These are phyloP conservation scores for Solanum peruvianum DNA, from an alignment of 257 asterid genomes.

Conservation along the genomic window DNA sequence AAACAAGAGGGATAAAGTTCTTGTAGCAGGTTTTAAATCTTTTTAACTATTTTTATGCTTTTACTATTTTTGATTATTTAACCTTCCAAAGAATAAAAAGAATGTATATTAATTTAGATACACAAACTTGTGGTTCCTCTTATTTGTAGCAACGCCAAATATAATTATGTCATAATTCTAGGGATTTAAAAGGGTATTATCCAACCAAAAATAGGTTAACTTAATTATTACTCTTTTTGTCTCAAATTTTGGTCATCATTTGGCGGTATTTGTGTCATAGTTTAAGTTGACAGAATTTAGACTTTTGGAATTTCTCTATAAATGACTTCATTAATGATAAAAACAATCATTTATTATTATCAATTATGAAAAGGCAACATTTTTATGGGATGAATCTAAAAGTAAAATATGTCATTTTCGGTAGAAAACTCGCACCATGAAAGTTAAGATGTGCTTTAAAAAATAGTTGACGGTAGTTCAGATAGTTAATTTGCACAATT, in stretches of 20 bases:
- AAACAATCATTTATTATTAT: no score
- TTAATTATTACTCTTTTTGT: neutral
- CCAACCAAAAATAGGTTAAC: neutral
- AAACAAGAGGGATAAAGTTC: neutral
- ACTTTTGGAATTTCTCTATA: neutral
- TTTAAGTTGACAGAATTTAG: no score
- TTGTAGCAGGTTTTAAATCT: neutral
- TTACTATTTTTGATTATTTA: neutral
- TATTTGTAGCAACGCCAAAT: neutral
- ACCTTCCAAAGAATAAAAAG: neutral
- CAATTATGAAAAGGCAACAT: neutral
- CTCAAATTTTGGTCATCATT: neutral
- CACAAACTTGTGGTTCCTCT: neutral
- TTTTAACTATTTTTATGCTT: neutral
- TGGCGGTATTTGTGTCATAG: no score
- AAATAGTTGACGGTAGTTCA: neutral
- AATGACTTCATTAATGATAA: neutral
- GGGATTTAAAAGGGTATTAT: neutral
- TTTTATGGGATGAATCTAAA: neutral
- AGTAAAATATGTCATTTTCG: neutral
- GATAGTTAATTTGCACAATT: neutral
- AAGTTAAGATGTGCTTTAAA: neutral
- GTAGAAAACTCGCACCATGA: neutral
- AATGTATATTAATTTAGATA: neutral
- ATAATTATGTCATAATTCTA: neutral